Evolutionary conservation across 305 asterid genomes (phyloP).

Genomic region (Solanum chacoense): DNA sequence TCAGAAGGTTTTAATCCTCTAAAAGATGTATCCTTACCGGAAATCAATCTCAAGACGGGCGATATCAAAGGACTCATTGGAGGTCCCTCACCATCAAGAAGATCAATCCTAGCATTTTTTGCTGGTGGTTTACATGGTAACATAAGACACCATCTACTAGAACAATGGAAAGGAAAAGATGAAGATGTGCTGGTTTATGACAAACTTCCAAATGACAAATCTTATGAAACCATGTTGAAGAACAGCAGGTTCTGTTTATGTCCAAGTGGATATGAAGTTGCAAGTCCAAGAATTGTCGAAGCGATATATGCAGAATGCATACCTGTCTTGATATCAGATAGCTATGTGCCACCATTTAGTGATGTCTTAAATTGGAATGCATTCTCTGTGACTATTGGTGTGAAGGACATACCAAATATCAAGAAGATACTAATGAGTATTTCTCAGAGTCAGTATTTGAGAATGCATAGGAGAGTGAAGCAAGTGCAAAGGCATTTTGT

Average conservation of each 20-base stretch:
- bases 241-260: conserved; percentile 21
- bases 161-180: conserved; percentile 61
- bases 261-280: conserved; percentile 34
- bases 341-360: conserved; percentile 26
- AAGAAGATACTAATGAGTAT: conserved; percentile 22
- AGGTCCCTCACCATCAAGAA: conserved; percentile 49
- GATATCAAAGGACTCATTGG: conserved; percentile 55
- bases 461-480: conserved; percentile 30
- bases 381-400: conserved; percentile 19
- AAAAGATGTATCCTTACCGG: conserved; percentile 60
- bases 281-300: conserved; percentile 29
- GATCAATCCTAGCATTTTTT: conserved; percentile 58
- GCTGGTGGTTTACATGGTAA: conserved; percentile 70
- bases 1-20: conserved; percentile 74
- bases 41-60: conserved; percentile 66
- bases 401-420: conserved; percentile 18
- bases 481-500: conserved; percentile 32
- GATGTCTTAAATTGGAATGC: conserved; percentile 26
- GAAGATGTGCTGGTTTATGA: conserved; percentile 33
- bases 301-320: conserved; percentile 31
- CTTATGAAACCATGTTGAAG: conserved; percentile 22
- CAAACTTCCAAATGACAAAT: conserved; percentile 10
- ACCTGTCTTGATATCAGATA: conserved; percentile 27
- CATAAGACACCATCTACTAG: conserved; percentile 45
- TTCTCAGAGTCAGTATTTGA: conserved; percentile 24